Conservation (phyloP, 2,329 filamentous ascomycete species). For the Paraphoma chrysanthemicola region DNA sequence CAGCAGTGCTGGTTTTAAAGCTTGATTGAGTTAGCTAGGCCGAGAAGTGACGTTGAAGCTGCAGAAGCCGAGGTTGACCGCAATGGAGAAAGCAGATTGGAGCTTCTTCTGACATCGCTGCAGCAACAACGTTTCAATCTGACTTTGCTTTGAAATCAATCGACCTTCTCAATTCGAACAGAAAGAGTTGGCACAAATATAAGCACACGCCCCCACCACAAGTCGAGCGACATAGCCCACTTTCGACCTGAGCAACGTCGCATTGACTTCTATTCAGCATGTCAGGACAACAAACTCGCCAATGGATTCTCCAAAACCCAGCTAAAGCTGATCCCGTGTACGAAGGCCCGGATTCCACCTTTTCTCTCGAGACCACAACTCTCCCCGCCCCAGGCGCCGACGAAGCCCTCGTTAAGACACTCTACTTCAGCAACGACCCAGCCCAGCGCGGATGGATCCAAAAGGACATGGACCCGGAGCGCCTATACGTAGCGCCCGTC, state of each 20-base stretch:
- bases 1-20: neutral
- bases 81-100: slow-evolving; percentile 1
- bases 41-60: neutral
- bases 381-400: slow-evolving; percentile 46
- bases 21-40: neutral
- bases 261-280: slow-evolving; percentile 20
- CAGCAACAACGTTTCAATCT: neutral
- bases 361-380: slow-evolving; percentile 45
- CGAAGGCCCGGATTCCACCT: slow-evolving; percentile 47
- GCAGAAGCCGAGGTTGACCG: slow-evolving; percentile 19
- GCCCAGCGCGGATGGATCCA: slow-evolving; percentile 61
- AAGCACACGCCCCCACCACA: neutral
- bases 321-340: slow-evolving; percentile 47
- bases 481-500: slow-evolving; percentile 57
- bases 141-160: neutral
- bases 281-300: slow-evolving; percentile 44
- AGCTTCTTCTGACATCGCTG: neutral
- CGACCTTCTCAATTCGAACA: too few species aligned
- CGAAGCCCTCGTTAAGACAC: slow-evolving; percentile 56
- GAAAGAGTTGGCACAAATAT: too few species aligned
- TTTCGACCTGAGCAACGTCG: neutral
- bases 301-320: slow-evolving; percentile 55
- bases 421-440: slow-evolving; percentile 61
- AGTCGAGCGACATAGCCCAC: neutral
- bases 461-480: slow-evolving; percentile 46